phyloP scores from a whole-genome alignment of 2,329 filamentous ascomycete species.

The Fusarium agapanthi region DNA sequence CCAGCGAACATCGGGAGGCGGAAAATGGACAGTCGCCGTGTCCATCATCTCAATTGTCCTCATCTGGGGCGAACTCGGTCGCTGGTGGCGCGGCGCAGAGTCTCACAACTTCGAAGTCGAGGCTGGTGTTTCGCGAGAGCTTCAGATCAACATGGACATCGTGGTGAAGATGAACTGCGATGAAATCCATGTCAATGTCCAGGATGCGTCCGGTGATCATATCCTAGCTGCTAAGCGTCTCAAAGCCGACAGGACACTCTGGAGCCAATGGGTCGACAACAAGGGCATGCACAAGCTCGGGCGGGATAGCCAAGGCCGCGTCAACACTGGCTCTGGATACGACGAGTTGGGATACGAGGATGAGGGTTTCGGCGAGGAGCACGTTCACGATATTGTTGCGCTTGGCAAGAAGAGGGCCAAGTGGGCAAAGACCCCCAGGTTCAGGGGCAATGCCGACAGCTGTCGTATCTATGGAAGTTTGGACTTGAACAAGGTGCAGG shows the following conservation, averaged over 20 bases:
- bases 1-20: slow-evolving; percentile 82
- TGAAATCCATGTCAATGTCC: slow-evolving; percentile 94
- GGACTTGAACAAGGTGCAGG: slow-evolving; percentile 95
- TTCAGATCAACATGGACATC: slow-evolving; percentile 97
- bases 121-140: slow-evolving; percentile 83
- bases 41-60: slow-evolving; percentile 78
- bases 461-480: slow-evolving; percentile 91
- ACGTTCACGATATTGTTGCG: slow-evolving; percentile 90
- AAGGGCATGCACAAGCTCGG: slow-evolving; percentile 72
- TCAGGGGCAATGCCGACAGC: slow-evolving; percentile 71
- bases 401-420: slow-evolving; percentile 71
- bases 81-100: slow-evolving; percentile 87
- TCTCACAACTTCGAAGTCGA: slow-evolving; percentile 93
- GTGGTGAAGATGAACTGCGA: slow-evolving; percentile 88
- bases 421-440: slow-evolving; percentile 77
- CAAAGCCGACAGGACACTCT: slow-evolving; percentile 79
- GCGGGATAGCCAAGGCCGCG: slow-evolving; percentile 61
- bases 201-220: slow-evolving; percentile 91
- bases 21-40: slow-evolving; percentile 92
- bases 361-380: slow-evolving; percentile 78
- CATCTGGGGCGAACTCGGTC: slow-evolving; percentile 77
- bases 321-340: slow-evolving; percentile 61
- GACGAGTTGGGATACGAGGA: slow-evolving; percentile 60
- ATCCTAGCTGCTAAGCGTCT: slow-evolving; percentile 83
- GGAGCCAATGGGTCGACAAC: slow-evolving; percentile 81